phyloP scores from a whole-genome alignment of 176 grass and related monocot species.

The Puya raimondii region DNA sequence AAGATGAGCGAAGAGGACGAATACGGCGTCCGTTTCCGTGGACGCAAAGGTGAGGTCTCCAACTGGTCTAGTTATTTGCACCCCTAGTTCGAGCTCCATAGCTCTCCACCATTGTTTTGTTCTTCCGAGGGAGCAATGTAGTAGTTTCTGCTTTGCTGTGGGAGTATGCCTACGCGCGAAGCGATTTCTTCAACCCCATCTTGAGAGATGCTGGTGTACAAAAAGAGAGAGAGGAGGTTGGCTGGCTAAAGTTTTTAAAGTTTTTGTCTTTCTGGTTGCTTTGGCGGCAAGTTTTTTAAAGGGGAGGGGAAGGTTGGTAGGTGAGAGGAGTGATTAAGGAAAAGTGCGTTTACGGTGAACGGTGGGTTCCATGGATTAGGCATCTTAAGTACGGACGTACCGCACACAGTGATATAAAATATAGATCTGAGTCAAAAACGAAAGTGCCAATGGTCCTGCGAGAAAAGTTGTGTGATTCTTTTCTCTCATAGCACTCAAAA shows the following conservation, averaged over 20 bases:
- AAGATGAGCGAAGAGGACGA: constrained; percentile 64
- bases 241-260: not conserved
- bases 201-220: not conserved
- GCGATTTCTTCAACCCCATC: not conserved
- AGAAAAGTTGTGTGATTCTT: too few species aligned
- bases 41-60: constrained; percentile 44
- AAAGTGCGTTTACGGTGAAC: not conserved
- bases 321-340: not conserved
- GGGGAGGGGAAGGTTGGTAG: not conserved
- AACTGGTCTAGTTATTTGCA: constrained; percentile 19
- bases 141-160: not conserved
- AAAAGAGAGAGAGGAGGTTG: not conserved
- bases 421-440: too few species aligned
- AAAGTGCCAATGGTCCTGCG: too few species aligned
- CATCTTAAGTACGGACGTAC: too few species aligned
- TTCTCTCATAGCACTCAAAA: too few species aligned
- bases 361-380: too few species aligned
- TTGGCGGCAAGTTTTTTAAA: not conserved
- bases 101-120: not conserved
- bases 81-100: constrained; percentile 67
- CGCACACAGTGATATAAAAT: too few species aligned
- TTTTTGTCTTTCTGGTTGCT: not conserved
- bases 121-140: not conserved
- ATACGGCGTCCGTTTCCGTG: constrained; percentile 50
- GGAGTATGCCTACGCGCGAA: not conserved